Percentiles rank a stretch among this genome's conserved stretches.
Conservation (phyloP, 2,329 filamentous ascomycete species). For the Neofusicoccum sp. region DNA sequence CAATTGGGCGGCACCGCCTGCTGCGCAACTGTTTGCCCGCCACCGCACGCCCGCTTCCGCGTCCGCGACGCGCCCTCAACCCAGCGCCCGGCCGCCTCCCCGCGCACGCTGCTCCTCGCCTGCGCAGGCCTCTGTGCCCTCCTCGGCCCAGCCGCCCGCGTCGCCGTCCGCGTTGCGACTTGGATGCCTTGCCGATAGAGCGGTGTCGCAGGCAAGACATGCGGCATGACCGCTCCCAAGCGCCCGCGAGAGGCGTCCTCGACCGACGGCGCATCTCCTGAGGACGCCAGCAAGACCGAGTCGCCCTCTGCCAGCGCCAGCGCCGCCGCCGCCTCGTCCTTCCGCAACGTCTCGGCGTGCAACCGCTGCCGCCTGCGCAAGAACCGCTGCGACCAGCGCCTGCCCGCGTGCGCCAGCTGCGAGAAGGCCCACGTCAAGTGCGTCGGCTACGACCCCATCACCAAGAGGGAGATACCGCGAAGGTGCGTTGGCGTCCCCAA, state of each 20-base stretch:
- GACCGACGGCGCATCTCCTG: constrained; percentile 31
- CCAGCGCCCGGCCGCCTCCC: constrained; percentile 6
- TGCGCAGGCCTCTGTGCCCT: neutral
- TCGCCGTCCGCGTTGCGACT: constrained; percentile 12
- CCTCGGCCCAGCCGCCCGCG: constrained; percentile 11
- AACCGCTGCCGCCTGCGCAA: constrained; percentile 91
- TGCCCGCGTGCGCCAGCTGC: constrained; percentile 88
- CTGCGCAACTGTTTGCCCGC: constrained; percentile 1
- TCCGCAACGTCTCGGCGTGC: constrained; percentile 77
- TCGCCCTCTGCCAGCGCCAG: constrained; percentile 33
- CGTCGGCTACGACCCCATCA: constrained; percentile 95
- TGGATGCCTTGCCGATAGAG: constrained; percentile 17
- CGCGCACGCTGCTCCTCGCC: neutral
- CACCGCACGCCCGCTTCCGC: constrained; percentile 9
- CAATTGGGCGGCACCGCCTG: neutral
- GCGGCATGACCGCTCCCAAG: constrained; percentile 43
- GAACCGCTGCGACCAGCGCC: constrained; percentile 90
- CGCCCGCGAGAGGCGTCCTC: constrained; percentile 41
- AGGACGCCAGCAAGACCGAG: constrained; percentile 29
- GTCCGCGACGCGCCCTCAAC: constrained; percentile 11
- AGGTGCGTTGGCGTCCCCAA: constrained; percentile 46
- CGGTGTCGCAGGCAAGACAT: constrained; percentile 16
- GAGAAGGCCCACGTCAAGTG: constrained; percentile 91
- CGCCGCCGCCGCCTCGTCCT: constrained; percentile 34
- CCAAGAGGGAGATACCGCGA: constrained; percentile 91